These are phyloP conservation scores for Saprolegnia parasitica DNA, from an alignment of 352 stramenopile genomes.

Conservation along the genomic window DNA sequence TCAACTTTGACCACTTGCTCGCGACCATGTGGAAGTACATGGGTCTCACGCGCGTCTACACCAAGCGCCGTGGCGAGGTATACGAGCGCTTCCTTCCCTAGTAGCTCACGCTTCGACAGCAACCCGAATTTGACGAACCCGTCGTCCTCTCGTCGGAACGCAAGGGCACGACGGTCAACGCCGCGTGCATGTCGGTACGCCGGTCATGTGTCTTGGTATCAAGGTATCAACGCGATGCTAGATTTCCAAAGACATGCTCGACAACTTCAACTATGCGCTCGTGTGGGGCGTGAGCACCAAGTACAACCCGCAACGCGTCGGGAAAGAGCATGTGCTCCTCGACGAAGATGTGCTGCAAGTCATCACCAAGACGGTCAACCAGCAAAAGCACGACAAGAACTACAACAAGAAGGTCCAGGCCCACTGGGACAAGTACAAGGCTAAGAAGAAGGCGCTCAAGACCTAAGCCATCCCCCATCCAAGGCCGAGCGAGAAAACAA, in stretches of 20 bases:
- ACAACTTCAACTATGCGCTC: constrained; percentile 97
- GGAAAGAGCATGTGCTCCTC: constrained; percentile 91
- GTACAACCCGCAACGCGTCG: constrained; percentile 95
- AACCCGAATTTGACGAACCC: constrained; percentile 67
- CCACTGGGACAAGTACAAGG: constrained; percentile 95
- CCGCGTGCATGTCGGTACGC: constrained; percentile 78
- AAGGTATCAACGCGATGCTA: constrained; percentile 30
- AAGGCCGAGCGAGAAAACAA: no score
- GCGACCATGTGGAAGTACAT: constrained; percentile 89
- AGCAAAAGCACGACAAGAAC: constrained; percentile 97
- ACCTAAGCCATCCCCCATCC: constrained; percentile 43
- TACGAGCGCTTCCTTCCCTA: no score
- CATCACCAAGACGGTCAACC: constrained; percentile 97
- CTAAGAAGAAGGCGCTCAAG: constrained; percentile 93
- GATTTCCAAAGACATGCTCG: constrained; percentile 89
- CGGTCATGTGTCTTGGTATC: not conserved
- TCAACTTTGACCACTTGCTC: constrained; percentile 95
- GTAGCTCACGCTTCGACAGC: constrained; percentile 33
- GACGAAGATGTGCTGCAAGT: constrained; percentile 99
- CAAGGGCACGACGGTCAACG: constrained; percentile 74
- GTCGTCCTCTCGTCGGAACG: constrained; percentile 81
- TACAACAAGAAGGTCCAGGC: constrained; percentile 95
- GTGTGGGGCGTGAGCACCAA: constrained; percentile 98
- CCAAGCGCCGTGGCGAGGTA: constrained; percentile 81
- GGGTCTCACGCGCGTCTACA: constrained; percentile 86